phyloP scores from a whole-genome alignment of 192 early-diverging fungal genomes.

The Nowakowskiella sp. region DNA sequence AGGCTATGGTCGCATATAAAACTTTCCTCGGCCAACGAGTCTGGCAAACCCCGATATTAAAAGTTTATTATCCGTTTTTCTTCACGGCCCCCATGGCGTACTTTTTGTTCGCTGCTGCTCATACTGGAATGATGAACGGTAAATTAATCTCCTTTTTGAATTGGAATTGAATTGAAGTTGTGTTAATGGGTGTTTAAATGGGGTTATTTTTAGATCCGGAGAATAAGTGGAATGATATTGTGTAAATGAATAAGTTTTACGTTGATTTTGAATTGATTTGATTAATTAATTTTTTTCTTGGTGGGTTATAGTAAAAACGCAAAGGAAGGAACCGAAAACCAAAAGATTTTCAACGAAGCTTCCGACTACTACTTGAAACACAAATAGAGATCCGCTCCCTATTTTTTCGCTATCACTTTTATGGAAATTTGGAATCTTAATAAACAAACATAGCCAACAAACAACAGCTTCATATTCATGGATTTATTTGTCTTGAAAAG shows the following conservation, averaged over 20 bases:
- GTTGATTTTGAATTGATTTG: not conserved
- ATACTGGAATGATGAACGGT: slow-evolving; percentile 37
- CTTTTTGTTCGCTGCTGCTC: slow-evolving; percentile 31
- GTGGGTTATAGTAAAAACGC: slow-evolving; percentile 32
- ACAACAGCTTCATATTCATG: no score
- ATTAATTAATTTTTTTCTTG: slow-evolving; percentile 3
- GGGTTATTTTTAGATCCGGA: no score
- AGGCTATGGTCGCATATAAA: no score
- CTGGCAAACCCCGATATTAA: slow-evolving; percentile 41
- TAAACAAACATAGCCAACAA: no score
- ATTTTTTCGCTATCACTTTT: no score
- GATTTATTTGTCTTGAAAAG: no score
- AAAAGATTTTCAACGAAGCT: slow-evolving; percentile 33
- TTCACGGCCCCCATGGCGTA: slow-evolving; percentile 30
- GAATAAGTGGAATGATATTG: slow-evolving; percentile 44
- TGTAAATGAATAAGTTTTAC: slow-evolving; percentile 25
- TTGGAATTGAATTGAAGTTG: no score
- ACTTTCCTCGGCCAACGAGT: slow-evolving; percentile 40
- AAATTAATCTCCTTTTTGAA: no score
- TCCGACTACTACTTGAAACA: slow-evolving; percentile 21
- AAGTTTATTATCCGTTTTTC: slow-evolving; percentile 46
- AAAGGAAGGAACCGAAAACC: slow-evolving; percentile 17
- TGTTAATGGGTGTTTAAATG: no score
- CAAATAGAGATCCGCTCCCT: no score
- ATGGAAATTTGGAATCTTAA: no score